Conservation (phyloP, 2,329 filamentous ascomycete species). For the Fusarium camptoceras region DNA sequence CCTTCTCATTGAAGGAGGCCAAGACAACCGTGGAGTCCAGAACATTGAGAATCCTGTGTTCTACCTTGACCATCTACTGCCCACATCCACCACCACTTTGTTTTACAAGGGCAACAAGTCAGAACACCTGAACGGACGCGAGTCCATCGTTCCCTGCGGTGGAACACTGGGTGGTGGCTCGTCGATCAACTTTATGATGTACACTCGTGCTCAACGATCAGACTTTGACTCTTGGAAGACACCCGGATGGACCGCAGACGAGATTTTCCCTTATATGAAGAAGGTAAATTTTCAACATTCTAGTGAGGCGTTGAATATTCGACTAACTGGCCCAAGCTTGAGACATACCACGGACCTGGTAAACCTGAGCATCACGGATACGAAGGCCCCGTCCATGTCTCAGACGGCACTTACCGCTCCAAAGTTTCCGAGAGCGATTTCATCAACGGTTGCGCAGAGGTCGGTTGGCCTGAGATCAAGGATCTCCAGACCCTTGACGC, state of each 20-base stretch:
- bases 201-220: constrained; percentile 48
- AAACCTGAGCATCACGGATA: constrained; percentile 61
- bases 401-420: constrained; percentile 60
- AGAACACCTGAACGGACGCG: constrained; percentile 39
- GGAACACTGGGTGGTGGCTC: constrained; percentile 50
- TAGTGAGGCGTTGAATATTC: too few relatives aligned
- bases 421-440: constrained; percentile 60
- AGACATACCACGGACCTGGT: constrained; percentile 66
- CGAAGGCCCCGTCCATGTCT: constrained; percentile 67
- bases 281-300: constrained; percentile 37
- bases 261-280: constrained; percentile 49
- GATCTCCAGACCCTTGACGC: constrained; percentile 65
- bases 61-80: constrained; percentile 41
- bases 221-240: constrained; percentile 53
- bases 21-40: constrained; percentile 45
- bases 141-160: constrained; percentile 45
- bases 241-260: constrained; percentile 50
- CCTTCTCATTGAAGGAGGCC: constrained; percentile 50
- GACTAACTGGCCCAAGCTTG: constrained; percentile 53
- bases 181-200: constrained; percentile 51
- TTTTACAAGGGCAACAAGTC: constrained; percentile 46
- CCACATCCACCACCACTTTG: constrained; percentile 41
- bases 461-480: constrained; percentile 64
- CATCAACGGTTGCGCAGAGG: constrained; percentile 57
- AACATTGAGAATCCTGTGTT: constrained; percentile 47